A percentile compares a stretch with the other conserved stretches of the same genome.
Conservation (phyloP, 768 basidiomycete species). For the Mycena rebaudengoi region DNA sequence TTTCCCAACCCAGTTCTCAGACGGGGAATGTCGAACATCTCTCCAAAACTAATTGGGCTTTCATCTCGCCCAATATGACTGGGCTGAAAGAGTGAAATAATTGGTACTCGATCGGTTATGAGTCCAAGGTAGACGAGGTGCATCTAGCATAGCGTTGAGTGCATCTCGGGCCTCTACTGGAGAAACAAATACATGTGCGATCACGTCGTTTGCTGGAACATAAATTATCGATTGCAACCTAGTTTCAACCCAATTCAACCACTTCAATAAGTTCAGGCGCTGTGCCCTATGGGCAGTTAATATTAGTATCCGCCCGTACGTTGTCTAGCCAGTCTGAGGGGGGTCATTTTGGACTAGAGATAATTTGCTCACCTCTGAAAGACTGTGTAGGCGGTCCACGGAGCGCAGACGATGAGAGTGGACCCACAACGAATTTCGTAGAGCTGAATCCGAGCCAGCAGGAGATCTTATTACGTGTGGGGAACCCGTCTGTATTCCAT, state of each 20-base stretch:
- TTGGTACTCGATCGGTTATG: slow-evolving; percentile 44
- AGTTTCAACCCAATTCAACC: too few species aligned
- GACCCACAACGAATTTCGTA: not conserved
- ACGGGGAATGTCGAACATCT: slow-evolving; percentile 45
- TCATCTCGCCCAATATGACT: slow-evolving; percentile 29
- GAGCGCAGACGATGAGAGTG: not conserved
- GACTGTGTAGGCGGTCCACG: slow-evolving; percentile 4
- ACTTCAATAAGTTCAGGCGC: not conserved
- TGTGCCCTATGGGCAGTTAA: not conserved
- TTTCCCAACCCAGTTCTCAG: slow-evolving; percentile 36
- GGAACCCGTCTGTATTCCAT: too few species aligned
- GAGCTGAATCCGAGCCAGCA: too few species aligned
- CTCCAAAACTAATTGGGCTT: slow-evolving; percentile 37
- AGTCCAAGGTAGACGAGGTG: slow-evolving; percentile 48
- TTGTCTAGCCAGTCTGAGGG: slow-evolving; percentile 17
- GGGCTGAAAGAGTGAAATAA: slow-evolving; percentile 44
- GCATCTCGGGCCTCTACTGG: not conserved
- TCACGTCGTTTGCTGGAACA: slow-evolving; percentile 30
- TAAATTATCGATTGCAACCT: too few species aligned
- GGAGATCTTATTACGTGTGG: too few species aligned
- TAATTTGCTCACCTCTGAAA: slow-evolving; percentile 14
- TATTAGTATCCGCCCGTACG: slow-evolving; percentile 4
- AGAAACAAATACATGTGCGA: slow-evolving; percentile 5
- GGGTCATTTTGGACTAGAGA: too few species aligned
- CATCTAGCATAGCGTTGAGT: slow-evolving; percentile 28